Evolutionary conservation across 352 stramenopile genomes (phyloP).

Genomic region (Elongisporangium prolatum): DNA sequence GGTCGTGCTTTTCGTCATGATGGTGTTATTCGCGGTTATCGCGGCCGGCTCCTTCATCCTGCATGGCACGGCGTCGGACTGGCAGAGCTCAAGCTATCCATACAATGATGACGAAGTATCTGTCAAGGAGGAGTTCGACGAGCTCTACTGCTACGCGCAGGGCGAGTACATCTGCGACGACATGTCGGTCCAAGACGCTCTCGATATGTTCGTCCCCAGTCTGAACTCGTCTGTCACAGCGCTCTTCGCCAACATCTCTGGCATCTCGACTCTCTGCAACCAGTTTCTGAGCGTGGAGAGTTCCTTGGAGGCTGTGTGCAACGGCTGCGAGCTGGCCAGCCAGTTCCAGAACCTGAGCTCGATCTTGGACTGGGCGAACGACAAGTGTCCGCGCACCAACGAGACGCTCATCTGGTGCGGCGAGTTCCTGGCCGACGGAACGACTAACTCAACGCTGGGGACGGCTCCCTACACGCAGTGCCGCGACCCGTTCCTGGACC

Average conservation of each 20-base stretch:
- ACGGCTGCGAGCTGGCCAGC: slow-evolving; percentile 43
- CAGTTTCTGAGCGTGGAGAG: slow-evolving; percentile 27
- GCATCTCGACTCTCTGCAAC: slow-evolving; percentile 57
- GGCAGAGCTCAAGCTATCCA: slow-evolving; percentile 43
- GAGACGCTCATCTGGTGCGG: slow-evolving; percentile 60
- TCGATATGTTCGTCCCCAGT: slow-evolving; percentile 45
- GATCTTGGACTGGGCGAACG: slow-evolving; percentile 77
- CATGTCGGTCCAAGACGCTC: slow-evolving; percentile 41
- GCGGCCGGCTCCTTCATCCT: slow-evolving; percentile 41
- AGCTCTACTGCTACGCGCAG: slow-evolving; percentile 71
- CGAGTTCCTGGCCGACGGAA: slow-evolving; percentile 33
- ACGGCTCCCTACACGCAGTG: slow-evolving; percentile 47
- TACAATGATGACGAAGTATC: slow-evolving; percentile 34
- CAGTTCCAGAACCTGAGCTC: slow-evolving; percentile 61
- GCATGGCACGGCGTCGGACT: slow-evolving; percentile 35
- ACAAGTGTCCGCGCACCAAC: slow-evolving; percentile 59
- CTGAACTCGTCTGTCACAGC: slow-evolving; percentile 24
- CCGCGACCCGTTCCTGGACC: slow-evolving; percentile 36
- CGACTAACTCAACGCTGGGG: slow-evolving; percentile 19
- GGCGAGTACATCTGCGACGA: slow-evolving; percentile 68
- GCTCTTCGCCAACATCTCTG: slow-evolving; percentile 37
- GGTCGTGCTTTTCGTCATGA: slow-evolving; percentile 38
- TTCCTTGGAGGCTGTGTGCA: slow-evolving; percentile 37
- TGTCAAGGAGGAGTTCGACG: slow-evolving; percentile 59
- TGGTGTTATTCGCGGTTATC: slow-evolving; percentile 46